Conservation (phyloP, 441 rosid genomes). For the Pelargonium exstipulatum region DNA sequence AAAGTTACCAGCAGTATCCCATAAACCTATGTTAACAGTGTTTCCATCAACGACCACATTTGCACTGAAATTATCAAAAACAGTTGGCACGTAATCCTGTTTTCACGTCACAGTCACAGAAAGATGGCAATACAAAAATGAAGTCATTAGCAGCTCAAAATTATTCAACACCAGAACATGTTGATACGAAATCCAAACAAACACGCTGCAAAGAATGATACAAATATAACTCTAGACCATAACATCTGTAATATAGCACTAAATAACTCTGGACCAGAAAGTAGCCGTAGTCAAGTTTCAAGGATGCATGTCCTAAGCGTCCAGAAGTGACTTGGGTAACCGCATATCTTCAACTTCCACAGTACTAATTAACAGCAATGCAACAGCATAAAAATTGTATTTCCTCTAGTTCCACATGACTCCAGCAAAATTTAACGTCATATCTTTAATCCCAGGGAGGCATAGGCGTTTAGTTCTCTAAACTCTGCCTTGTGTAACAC, state of each 20-base stretch:
- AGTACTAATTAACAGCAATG: too few species aligned
- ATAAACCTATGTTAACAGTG: slow-evolving; percentile 65
- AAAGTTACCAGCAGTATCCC: slow-evolving; percentile 73
- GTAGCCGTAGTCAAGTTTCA: background rate
- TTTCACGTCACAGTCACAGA: background rate
- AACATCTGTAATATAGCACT: background rate
- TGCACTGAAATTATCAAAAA: slow-evolving; percentile 81
- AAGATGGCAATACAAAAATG: slow-evolving; percentile 13
- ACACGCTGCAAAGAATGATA: background rate
- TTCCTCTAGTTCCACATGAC: too few species aligned
- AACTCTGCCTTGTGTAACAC: too few species aligned
- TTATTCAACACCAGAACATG: background rate
- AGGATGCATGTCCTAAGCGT: background rate
- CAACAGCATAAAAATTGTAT: too few species aligned
- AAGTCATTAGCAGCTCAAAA: slow-evolving; percentile 5
- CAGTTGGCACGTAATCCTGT: slow-evolving; percentile 82
- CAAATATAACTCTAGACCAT: background rate
- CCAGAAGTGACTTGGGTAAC: background rate
- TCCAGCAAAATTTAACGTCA: too few species aligned
- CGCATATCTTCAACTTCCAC: background rate
- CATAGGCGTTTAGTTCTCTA: too few species aligned
- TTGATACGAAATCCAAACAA: background rate
- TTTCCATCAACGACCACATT: slow-evolving; percentile 76
- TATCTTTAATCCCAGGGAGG: too few species aligned
- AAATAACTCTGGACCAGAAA: background rate